A percentile compares a stretch with the other conserved stretches of the same genome.
These are phyloP conservation scores for Cicer judaicum DNA, from an alignment of 306 rosid genomes.

Conservation along the genomic window DNA sequence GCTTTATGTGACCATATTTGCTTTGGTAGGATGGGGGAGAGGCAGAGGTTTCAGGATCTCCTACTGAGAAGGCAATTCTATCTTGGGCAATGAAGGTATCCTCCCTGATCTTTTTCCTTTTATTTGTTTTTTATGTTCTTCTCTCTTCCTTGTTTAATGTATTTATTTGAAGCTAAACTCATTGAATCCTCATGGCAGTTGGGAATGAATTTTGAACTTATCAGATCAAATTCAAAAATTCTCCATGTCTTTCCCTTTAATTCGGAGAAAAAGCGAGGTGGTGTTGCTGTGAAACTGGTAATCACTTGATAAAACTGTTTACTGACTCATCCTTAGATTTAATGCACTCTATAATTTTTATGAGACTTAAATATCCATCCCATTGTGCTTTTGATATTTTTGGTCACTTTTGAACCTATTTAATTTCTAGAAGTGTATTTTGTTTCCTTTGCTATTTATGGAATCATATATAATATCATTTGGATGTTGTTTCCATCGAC, in stretches of 20 bases:
- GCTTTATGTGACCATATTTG: slow-evolving; percentile 42
- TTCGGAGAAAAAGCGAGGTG: slow-evolving; percentile 97
- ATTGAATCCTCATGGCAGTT: slow-evolving; percentile 54
- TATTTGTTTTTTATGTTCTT: neutral
- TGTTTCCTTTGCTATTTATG: slow-evolving; percentile 15
- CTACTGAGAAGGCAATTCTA: slow-evolving; percentile 97
- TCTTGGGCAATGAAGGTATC: slow-evolving; percentile 85
- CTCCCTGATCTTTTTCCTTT: neutral
- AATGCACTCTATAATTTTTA: slow-evolving; percentile 16
- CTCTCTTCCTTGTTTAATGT: slow-evolving; percentile 32
- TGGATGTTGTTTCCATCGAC: slow-evolving; percentile 6
- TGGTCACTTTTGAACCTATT: slow-evolving; percentile 31
- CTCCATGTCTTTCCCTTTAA: slow-evolving; percentile 93
- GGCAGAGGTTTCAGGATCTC: slow-evolving; percentile 83
- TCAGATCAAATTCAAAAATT: slow-evolving; percentile 69
- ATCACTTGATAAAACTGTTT: slow-evolving; percentile 32
- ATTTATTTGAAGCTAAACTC: slow-evolving; percentile 40
- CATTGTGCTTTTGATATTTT: slow-evolving; percentile 18
- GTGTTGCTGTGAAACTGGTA: slow-evolving; percentile 87
- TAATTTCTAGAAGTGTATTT: neutral
- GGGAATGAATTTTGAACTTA: slow-evolving; percentile 82
- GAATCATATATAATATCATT: slow-evolving; percentile 24
- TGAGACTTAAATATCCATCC: slow-evolving; percentile 10
- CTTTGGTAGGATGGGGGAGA: slow-evolving; percentile 69
- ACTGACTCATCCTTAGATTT: slow-evolving; percentile 35